Evolutionary conservation across 768 basidiomycete species (phyloP).

Genomic region (Russula dissimulans): DNA sequence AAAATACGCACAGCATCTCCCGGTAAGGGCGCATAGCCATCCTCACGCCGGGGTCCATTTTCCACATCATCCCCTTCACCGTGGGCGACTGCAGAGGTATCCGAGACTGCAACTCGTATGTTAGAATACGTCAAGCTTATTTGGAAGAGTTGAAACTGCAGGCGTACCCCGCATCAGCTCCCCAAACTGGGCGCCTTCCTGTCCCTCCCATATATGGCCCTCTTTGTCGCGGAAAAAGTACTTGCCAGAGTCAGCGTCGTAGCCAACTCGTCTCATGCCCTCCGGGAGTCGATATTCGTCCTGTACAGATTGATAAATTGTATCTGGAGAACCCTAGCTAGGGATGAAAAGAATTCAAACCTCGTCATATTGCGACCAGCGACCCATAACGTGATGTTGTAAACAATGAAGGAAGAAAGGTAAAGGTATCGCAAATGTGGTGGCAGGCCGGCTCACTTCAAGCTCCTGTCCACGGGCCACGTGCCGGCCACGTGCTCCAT

Average conservation of each 20-base stretch:
- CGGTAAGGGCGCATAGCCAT: slow-evolving; percentile 6
- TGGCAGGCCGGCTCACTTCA: no score
- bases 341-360: slow-evolving; percentile 13
- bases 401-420: neutral
- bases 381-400: slow-evolving; percentile 24
- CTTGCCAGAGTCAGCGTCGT: slow-evolving; percentile 59
- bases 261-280: slow-evolving; percentile 57
- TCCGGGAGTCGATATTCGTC: slow-evolving; percentile 46
- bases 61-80: slow-evolving; percentile 15
- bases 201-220: slow-evolving; percentile 47
- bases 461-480: no score
- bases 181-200: slow-evolving; percentile 55
- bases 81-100: neutral
- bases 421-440: neutral
- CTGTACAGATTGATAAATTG: slow-evolving; percentile 23
- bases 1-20: slow-evolving; percentile 13
- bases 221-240: slow-evolving; percentile 55
- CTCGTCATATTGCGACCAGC: slow-evolving; percentile 33
- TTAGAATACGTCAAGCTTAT: neutral
- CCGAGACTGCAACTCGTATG: slow-evolving; percentile 1
- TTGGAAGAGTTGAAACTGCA: neutral
- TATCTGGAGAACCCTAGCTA: neutral
- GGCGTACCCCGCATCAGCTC: slow-evolving; percentile 35
- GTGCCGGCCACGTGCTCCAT: no score
- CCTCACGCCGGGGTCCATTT: slow-evolving; percentile 9